Percentiles rank a stretch among this genome's conserved stretches.
phyloP scores from a whole-genome alignment of 2,329 filamentous ascomycete species.

The Talaromyces marneffei region DNA sequence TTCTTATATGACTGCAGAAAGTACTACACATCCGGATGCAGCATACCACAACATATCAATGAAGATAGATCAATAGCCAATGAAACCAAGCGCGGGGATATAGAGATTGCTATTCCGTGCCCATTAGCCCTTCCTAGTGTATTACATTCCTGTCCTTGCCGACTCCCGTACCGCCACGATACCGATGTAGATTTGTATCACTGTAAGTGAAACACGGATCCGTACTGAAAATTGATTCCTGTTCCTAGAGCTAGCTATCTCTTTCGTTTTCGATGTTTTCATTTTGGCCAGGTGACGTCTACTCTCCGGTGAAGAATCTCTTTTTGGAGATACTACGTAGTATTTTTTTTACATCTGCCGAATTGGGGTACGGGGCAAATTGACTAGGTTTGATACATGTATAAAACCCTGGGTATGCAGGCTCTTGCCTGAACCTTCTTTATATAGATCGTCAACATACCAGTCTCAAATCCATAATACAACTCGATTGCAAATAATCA shows the following conservation, averaged over 20 bases:
- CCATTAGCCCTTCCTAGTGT: background rate
- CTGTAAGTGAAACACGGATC: background rate
- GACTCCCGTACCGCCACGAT: background rate
- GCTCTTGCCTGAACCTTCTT: background rate
- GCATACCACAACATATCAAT: background rate
- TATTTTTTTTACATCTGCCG: background rate
- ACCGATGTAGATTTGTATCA: background rate
- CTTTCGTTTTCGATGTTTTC: background rate
- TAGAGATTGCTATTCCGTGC: background rate
- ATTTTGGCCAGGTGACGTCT: conserved; percentile 1
- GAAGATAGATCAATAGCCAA: background rate
- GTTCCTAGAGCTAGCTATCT: conserved; percentile 3
- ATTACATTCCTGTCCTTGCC: background rate
- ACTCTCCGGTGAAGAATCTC: background rate
- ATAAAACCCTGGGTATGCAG: background rate
- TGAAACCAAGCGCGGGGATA: background rate
- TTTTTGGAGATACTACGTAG: background rate
- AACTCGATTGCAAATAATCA: background rate
- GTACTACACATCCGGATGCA: background rate
- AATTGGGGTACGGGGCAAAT: background rate
- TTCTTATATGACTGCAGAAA: background rate
- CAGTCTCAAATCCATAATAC: background rate
- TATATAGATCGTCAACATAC: background rate
- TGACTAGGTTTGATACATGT: conserved; percentile 3
- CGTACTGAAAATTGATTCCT: background rate